Evolutionary conservation across 306 rosid species (phyloP).

Genomic region (Cucumis hystrix): DNA sequence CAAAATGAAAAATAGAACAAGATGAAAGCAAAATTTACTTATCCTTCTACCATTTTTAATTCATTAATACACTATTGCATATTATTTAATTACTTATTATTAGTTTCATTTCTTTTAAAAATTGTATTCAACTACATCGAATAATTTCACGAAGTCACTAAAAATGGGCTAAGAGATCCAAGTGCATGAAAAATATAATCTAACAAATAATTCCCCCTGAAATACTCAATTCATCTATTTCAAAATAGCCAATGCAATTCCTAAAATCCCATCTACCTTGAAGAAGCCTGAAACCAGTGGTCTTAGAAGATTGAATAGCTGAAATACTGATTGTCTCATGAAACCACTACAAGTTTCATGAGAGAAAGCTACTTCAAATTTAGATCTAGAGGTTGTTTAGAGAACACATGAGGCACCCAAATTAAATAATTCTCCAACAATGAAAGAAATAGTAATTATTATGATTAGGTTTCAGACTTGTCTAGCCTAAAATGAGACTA

Average conservation of each 20-base stretch:
- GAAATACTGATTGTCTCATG: too few relatives aligned
- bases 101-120: too few relatives aligned
- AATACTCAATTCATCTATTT: neutral
- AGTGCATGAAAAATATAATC: neutral
- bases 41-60: too few relatives aligned
- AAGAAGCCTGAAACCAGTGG: conserved; percentile 52
- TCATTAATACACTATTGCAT: too few relatives aligned
- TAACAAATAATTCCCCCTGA: neutral
- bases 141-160: neutral
- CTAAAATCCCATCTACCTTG: conserved; percentile 20
- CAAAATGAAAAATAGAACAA: too few relatives aligned
- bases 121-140: too few relatives aligned
- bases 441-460: neutral
- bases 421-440: neutral
- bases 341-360: too few relatives aligned
- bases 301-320: conserved; percentile 35
- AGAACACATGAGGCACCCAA: neutral
- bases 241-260: neutral
- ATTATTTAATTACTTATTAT: too few relatives aligned
- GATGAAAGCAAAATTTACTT: too few relatives aligned
- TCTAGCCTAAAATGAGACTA: neutral
- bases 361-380: neutral
- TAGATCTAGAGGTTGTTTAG: too few relatives aligned
- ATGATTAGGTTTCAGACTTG: neutral
- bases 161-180: neutral